Base-by-base conservation (phyloP, 345 rosid genomes). In the Hypericum perforatum region DNA sequence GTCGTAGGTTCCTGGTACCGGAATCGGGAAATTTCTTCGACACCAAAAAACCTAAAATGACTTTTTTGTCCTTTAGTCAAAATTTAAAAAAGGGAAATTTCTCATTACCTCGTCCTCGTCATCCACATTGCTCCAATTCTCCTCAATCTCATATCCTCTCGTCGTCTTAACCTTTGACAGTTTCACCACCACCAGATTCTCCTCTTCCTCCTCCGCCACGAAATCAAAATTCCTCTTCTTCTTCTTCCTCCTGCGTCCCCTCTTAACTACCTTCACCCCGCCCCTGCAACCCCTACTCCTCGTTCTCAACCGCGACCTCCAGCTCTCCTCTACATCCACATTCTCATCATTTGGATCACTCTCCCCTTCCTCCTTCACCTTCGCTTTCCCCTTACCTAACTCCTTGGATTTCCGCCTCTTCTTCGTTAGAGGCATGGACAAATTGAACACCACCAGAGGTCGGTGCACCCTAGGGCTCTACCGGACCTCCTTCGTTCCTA, bases 401-500 rank as follows among this genome's bases (percentile, higher is more conserved):
- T 6, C 62, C 43, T 60, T 62, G 16, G 48, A 43, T 64, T 62
- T 81, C 32, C 43, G 63, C 70, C 86, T 66, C 73, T 69, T 87
- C 77, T 70, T 87, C 5, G 68, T 70, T 0, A 92, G 90, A 7
- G 80, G 68, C 46, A 96, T 95, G 5, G 96, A 91, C 13, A 70
- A 87, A 70, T 91, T 96, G 13, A 91, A 75, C 62, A 85, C 16
- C 12, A 72, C 70, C 0, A 95, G 98, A 9, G 82, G 74, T 42
- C 81, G 69, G 29, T 90, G 79, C 36, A 74, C 78, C 62, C 96
- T 70, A 13, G 84, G 71, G 76, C 96, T 91, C 66, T 96, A 66
- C 5, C 98, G 78, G 38, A 70, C 78, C 69, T 84, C 92, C 48
- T 63, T 59, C 14, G 74, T 74, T 29, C 59, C 73, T 57, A 22